phyloP scores from a whole-genome alignment of 2,329 filamentous ascomycete genomes.

The Fusarium sp. region DNA sequence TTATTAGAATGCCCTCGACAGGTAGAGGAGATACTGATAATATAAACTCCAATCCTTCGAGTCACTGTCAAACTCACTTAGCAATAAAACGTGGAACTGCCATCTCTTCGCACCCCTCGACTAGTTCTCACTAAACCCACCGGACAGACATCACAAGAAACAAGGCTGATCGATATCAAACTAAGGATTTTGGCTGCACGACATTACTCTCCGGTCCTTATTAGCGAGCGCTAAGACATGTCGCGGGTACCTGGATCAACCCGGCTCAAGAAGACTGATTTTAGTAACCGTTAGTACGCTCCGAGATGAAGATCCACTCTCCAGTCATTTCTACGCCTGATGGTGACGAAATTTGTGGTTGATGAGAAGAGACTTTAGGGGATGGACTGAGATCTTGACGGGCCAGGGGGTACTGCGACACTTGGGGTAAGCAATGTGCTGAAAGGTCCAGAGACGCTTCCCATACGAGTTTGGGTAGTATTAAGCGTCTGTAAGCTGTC shows the following conservation, averaged over 20 bases:
- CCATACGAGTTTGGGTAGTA: not conserved
- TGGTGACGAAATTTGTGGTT: slow-evolving; percentile 13
- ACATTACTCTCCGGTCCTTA: slow-evolving; percentile 32
- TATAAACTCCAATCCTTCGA: not conserved
- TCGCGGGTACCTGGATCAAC: slow-evolving; percentile 30
- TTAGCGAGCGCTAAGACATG: slow-evolving; percentile 21
- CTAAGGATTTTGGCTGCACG: slow-evolving; percentile 38
- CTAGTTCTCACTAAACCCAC: slow-evolving; percentile 1
- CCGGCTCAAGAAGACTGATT: slow-evolving; percentile 1
- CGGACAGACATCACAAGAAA: slow-evolving; percentile 9
- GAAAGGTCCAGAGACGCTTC: not conserved
- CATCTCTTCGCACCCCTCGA: slow-evolving; percentile 2
- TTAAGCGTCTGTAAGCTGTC: too few species aligned
- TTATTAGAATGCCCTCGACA: not conserved
- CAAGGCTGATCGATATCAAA: slow-evolving; percentile 24
- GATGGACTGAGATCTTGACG: slow-evolving; percentile 10
- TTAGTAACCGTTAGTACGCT: slow-evolving; percentile 3
- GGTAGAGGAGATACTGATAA: not conserved
- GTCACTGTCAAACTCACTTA: not conserved
- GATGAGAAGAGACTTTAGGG: not conserved
- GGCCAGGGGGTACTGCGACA: not conserved
- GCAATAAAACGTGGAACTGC: slow-evolving; percentile 1
- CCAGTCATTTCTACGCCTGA: not conserved
- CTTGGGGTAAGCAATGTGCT: not conserved
- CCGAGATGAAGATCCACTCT: slow-evolving; percentile 12